Conservation (phyloP, 1,284 basidiomycete species). For the Rhodofomes roseus region DNA sequence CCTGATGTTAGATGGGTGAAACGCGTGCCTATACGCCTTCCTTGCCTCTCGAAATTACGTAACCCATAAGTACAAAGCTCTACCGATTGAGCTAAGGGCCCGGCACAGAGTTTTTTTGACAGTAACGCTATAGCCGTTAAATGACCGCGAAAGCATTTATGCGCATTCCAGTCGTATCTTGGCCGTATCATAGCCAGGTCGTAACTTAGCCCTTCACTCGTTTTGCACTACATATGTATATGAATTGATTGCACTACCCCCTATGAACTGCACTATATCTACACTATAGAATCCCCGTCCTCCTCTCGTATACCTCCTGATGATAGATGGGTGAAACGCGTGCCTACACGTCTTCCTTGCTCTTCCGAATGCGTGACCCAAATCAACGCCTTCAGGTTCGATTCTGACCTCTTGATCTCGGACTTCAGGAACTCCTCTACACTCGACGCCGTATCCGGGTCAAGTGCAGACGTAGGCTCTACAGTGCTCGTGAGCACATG, state of each 20-base stretch:
- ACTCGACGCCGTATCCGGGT: conserved; percentile 56
- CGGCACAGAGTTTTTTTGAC: conserved; percentile 5
- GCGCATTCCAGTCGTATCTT: too few species aligned
- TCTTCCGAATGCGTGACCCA: conserved; percentile 89
- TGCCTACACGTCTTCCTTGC: conserved; percentile 73
- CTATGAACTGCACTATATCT: not conserved
- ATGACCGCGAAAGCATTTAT: too few species aligned
- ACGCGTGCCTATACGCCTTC: conserved; percentile 66
- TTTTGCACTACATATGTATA: too few species aligned
- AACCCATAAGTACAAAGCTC: conserved; percentile 75
- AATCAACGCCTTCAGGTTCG: conserved; percentile 65
- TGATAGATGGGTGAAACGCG: conserved; percentile 56
- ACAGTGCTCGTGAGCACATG: not conserved
- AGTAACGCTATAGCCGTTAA: not conserved
- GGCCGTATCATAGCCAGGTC: not conserved
- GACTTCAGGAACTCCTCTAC: conserved; percentile 63
- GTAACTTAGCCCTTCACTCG: not conserved
- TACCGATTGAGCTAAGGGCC: conserved; percentile 48
- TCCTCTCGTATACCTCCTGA: conserved; percentile 47
- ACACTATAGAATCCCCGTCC: conserved; percentile 14
- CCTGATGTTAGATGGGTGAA: conserved; percentile 51
- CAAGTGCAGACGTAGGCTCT: conserved; percentile 89
- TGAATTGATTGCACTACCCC: too few species aligned
- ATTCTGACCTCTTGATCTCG: conserved; percentile 45
- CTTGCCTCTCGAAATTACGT: conserved; percentile 84